Base-by-base conservation (phyloP, 208 protist species). In the Leishmania aethiopica region DNA sequence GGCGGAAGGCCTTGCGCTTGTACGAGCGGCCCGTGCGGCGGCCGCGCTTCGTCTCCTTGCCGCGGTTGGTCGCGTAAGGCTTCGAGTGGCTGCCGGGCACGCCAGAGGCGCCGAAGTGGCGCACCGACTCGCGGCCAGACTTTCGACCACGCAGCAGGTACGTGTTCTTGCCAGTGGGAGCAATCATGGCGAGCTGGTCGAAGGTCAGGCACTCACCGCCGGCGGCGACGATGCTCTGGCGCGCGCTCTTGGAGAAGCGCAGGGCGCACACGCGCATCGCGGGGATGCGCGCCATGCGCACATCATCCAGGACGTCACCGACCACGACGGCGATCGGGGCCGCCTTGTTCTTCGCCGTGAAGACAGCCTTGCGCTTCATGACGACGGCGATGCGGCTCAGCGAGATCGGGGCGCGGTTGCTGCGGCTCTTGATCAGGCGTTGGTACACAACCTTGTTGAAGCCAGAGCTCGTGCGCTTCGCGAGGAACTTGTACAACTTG, bases 401-500 rank as follows among this genome's bases (percentile, higher is more conserved):
- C 37, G 99, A 99, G 67, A 99, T 91, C 67, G 98, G 97, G 35
- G 99, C 96, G 70, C 97, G 94, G 97, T 99, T 99, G 88, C 88
- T 98, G 78, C 94, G 90, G 90, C 94, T 99, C 93, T 99, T 99
- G 80, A 98, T 95, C 77, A 99, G 97, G 84, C 96, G 93, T 91
- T 96, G 90, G 78, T 99, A 96, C 49, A 99, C 92, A 57, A 98
- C 86, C 86, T 99, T 98, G 98, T 99, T 99, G 98, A 99, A 99
- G 69, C 98, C 88, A 72, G 97, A 97, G 85, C 96, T 98, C 42
- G 99, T 99, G 86, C 99, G 97, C 86, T 99, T 97, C 35, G 99
- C 96, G 66, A 99, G 96, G 97, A 99, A 99, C 85, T 98, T 97
- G 96, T 99, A 99, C 77, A 99, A 97, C 97, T 99, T 99, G 85